Percentiles rank a stretch among this genome's conserved stretches.
Conservation (phyloP, 495 filamentous ascomycete species). For the Penicillium lividum region DNA sequence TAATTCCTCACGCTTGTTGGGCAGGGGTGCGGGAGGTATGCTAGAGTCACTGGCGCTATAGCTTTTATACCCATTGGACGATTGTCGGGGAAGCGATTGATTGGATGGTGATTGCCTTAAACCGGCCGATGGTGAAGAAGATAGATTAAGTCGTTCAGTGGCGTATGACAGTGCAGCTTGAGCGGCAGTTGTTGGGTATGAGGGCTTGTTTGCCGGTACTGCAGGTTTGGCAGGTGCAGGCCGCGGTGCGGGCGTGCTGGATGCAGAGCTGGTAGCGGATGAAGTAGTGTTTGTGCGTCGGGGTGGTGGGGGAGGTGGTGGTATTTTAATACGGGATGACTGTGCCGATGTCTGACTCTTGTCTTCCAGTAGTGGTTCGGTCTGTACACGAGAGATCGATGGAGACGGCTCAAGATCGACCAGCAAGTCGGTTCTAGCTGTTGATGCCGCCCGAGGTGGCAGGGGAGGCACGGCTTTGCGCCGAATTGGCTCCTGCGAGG, state of each 20-base stretch:
- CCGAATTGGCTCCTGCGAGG: conserved; percentile 26
- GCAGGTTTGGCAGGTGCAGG: neutral
- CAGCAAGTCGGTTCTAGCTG: conserved; percentile 24
- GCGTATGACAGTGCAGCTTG: conserved; percentile 37
- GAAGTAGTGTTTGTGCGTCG: conserved; percentile 37
- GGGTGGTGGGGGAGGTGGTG: conserved; percentile 39
- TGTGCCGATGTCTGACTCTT: conserved; percentile 4
- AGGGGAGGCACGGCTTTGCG: conserved; percentile 48
- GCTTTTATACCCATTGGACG: conserved; percentile 16
- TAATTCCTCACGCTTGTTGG: conserved; percentile 77
- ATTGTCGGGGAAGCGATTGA: conserved; percentile 23
- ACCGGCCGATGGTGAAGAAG: conserved; percentile 18
- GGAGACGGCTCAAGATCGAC: conserved; percentile 21
- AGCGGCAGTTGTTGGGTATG: conserved; percentile 36
- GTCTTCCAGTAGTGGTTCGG: conserved; percentile 13
- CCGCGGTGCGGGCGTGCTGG: conserved; percentile 15
- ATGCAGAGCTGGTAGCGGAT: conserved; percentile 17
- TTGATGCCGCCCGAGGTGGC: conserved; percentile 40
- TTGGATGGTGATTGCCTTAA: conserved; percentile 33
- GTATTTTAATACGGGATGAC: conserved; percentile 22
- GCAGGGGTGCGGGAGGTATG: conserved; percentile 30
- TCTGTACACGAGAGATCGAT: conserved; percentile 15
- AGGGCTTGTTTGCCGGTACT: conserved; percentile 26
- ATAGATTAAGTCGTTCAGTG: conserved; percentile 33
- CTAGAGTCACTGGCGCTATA: conserved; percentile 20